phyloP scores from a whole-genome alignment of 371 early-diverging fungal genomes.

The Mortierella sp. region DNA sequence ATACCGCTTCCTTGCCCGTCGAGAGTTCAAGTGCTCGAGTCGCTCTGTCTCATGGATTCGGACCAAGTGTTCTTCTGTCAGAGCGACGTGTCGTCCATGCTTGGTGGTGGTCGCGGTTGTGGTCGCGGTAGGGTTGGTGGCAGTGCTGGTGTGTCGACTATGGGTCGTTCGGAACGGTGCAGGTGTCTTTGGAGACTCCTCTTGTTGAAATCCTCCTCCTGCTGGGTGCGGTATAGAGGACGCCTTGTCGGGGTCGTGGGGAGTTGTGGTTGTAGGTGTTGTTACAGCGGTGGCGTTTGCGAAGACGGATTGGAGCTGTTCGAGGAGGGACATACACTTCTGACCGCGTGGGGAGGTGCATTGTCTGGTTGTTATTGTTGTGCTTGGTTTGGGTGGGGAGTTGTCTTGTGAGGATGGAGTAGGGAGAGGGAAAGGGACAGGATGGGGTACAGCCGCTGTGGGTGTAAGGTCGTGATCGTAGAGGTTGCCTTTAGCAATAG shows the following conservation, averaged over 20 bases:
- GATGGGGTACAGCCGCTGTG: background rate
- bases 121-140: background rate
- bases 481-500: background rate
- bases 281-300: background rate
- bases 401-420: background rate
- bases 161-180: background rate
- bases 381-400: background rate
- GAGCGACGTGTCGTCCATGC: background rate
- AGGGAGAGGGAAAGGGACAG: background rate
- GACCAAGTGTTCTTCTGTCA: background rate
- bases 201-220: background rate
- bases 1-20: constrained; percentile 4
- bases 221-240: background rate
- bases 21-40: background rate
- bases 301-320: constrained; percentile 1
- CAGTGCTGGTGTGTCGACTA: background rate
- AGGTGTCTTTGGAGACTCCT: background rate
- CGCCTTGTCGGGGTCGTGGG: background rate
- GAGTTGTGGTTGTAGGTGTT: background rate
- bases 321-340: constrained; percentile 15
- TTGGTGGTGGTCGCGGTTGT: background rate
- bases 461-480: background rate
- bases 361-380: background rate
- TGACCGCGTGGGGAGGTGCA: constrained; percentile 17
- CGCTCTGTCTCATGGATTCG: background rate